A percentile compares a stretch with the other conserved stretches of the same genome.
phyloP scores from a whole-genome alignment of 2,329 filamentous ascomycete species.

The Westerdykella ornata region DNA sequence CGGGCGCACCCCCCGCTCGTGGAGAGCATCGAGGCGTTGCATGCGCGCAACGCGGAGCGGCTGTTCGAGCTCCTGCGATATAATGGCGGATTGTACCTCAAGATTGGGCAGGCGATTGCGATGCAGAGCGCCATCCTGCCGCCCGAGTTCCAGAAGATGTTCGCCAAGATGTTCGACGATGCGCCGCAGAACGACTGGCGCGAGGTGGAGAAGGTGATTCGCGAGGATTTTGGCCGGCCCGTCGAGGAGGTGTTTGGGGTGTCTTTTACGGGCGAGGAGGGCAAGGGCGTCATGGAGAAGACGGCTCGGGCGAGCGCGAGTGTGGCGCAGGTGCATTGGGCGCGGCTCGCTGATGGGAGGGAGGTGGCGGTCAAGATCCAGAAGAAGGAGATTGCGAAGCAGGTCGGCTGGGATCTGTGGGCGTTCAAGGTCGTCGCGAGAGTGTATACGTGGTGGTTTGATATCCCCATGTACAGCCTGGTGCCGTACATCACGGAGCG shows the following conservation, averaged over 20 bases:
- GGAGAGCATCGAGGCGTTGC: constrained; percentile 67
- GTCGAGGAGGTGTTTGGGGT: constrained; percentile 90
- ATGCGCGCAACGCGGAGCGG: constrained; percentile 74
- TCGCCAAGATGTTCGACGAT: constrained; percentile 93
- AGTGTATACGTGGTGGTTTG: constrained; percentile 81
- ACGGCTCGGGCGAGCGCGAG: constrained; percentile 75
- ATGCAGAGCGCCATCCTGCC: constrained; percentile 96
- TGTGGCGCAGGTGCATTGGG: constrained; percentile 97
- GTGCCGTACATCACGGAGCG: constrained; percentile 91
- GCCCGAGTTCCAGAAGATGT: constrained; percentile 94
- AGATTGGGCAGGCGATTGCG: constrained; percentile 95
- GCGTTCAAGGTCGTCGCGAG: constrained; percentile 83
- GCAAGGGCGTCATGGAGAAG: constrained; percentile 61
- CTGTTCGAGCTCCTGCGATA: constrained; percentile 72
- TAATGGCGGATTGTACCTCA: constrained; percentile 92
- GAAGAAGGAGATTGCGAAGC: constrained; percentile 85
- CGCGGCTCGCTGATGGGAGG: constrained; percentile 71
- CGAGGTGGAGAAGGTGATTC: constrained; percentile 77
- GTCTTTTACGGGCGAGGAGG: constrained; percentile 63
- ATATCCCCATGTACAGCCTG: constrained; percentile 83
- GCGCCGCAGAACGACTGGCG: constrained; percentile 87
- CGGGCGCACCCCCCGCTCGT: constrained; percentile 68
- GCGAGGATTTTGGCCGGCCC: constrained; percentile 75
- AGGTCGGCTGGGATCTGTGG: constrained; percentile 93
- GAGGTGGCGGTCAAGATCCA: constrained; percentile 96